Conservation (phyloP, 1,139 yeast species). For the Sugiyamaella sp. region DNA sequence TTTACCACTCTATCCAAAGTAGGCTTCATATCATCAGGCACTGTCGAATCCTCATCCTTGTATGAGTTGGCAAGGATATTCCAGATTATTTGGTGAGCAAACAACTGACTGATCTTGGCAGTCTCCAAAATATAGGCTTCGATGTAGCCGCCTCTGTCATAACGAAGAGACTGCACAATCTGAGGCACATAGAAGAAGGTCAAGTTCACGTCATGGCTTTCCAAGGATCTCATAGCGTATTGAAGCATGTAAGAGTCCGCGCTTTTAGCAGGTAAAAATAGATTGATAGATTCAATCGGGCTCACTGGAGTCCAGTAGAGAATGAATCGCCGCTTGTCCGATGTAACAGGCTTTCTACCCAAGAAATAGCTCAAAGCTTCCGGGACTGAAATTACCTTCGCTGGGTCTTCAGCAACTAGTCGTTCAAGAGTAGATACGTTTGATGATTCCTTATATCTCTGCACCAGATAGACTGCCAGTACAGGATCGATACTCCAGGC, state of each 20-base stretch:
- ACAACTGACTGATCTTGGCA: conserved; percentile 84
- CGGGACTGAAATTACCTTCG: conserved; percentile 61
- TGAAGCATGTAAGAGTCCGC: conserved; percentile 72
- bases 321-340: conserved; percentile 43
- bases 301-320: conserved; percentile 76
- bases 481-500: conserved; percentile 74
- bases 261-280: conserved; percentile 78
- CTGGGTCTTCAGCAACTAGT: conserved; percentile 59
- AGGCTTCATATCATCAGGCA: conserved; percentile 85
- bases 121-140: conserved; percentile 89
- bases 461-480: conserved; percentile 71
- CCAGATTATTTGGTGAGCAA: conserved; percentile 98
- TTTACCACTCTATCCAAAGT: conserved; percentile 71
- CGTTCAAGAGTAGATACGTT: conserved; percentile 51
- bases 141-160: conserved; percentile 82
- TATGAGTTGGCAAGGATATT: conserved; percentile 93
- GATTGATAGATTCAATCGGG: conserved; percentile 84
- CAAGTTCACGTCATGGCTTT: conserved; percentile 81
- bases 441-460: conserved; percentile 50
- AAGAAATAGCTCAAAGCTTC: conserved; percentile 59
- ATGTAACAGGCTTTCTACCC: conserved; percentile 20
- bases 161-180: conserved; percentile 88
- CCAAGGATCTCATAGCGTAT: conserved; percentile 88
- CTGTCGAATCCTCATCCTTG: conserved; percentile 76
- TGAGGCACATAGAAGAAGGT: conserved; percentile 98